Conservation (phyloP, 169 alveolate species). For the Babesia bigemina region DNA sequence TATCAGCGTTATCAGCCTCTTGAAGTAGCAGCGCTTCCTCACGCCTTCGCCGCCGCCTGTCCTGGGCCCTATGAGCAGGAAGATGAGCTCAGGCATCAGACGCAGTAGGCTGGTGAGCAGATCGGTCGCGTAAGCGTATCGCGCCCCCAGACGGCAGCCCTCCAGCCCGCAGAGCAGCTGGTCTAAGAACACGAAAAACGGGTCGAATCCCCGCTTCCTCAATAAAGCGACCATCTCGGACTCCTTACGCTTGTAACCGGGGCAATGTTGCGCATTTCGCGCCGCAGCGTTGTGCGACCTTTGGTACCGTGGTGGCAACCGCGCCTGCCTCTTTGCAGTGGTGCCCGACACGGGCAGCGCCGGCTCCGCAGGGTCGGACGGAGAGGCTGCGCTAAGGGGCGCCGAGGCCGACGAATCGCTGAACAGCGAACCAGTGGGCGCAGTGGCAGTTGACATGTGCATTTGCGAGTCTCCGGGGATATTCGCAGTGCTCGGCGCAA, state of each 20-base stretch:
- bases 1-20: conserved; percentile 11
- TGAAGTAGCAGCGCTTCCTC: conserved; percentile 39
- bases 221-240: conserved; percentile 33
- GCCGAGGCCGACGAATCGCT: not conserved
- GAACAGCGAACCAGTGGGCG: not conserved
- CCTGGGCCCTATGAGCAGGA: conserved; percentile 43
- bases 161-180: conserved; percentile 40
- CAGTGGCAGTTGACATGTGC: too few species aligned
- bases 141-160: conserved; percentile 17
- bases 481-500: not conserved
- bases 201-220: conserved; percentile 34
- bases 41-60: not conserved
- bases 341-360: not conserved
- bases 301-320: not conserved
- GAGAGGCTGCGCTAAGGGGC: not conserved
- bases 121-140: conserved; percentile 36
- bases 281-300: not conserved
- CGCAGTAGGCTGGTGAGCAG: conserved; percentile 26
- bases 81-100: conserved; percentile 58
- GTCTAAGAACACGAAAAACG: conserved; percentile 53
- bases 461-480: not conserved
- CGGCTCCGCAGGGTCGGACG: not conserved
- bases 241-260: conserved; percentile 20
- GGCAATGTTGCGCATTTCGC: not conserved
- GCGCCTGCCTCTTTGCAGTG: not conserved